These are phyloP conservation scores for Tetrahymena elliotti DNA, from an alignment of 73 alveolate genomes.

Conservation along the genomic window DNA sequence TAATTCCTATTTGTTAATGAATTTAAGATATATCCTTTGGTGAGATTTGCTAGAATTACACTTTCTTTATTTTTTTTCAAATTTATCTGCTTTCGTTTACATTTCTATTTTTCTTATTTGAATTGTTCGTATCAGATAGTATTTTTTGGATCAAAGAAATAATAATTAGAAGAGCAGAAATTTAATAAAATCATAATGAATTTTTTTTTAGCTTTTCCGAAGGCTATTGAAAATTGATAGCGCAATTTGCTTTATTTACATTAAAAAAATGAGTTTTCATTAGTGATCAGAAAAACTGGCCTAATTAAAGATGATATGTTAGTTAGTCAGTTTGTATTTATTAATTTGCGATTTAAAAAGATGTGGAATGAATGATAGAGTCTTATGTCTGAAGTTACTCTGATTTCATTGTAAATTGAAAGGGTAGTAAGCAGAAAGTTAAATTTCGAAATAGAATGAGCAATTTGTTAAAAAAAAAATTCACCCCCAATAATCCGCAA, in stretches of 20 bases:
- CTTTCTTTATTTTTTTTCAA: too few species aligned
- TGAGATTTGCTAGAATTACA: neutral
- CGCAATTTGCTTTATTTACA: neutral
- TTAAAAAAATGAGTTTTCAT: neutral
- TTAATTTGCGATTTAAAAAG: neutral
- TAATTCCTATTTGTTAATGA: too few species aligned
- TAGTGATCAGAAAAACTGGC: neutral
- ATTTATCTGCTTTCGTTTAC: neutral
- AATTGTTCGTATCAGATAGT: neutral
- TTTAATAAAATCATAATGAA: too few species aligned
- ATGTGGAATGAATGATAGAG: neutral
- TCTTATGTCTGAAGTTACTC: neutral
- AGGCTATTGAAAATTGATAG: neutral
- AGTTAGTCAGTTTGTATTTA: too few species aligned
- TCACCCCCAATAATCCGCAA: neutral
- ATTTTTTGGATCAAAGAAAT: neutral
- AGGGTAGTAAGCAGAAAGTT: neutral
- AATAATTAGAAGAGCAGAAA: neutral
- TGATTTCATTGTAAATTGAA: neutral
- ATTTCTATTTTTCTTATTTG: neutral
- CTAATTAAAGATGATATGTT: neutral
- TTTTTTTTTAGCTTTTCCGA: neutral
- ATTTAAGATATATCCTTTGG: neutral
- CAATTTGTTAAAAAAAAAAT: too few species aligned
- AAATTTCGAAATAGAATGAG: neutral